Percentiles rank a stretch among this genome's conserved stretches.
Conservation (phyloP, 306 rosid species). For the Cotoneaster glaucophyllus region DNA sequence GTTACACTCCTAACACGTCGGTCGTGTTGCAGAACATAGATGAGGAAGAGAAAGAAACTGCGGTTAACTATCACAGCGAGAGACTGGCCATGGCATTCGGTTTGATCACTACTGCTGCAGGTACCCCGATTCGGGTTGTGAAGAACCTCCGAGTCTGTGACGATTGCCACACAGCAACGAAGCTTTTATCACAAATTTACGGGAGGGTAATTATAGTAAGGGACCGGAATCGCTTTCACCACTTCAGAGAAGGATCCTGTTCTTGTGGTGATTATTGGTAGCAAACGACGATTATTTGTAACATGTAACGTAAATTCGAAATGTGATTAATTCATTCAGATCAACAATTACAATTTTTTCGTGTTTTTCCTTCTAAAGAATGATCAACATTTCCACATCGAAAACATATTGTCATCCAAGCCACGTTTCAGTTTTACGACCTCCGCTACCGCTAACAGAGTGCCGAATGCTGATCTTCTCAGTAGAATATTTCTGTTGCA, state of each 20-base stretch:
- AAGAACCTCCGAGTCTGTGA: constrained; percentile 64
- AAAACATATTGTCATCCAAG: constrained; percentile 50
- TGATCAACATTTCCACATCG: neutral
- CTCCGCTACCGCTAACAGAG: constrained; percentile 82
- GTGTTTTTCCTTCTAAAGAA: neutral
- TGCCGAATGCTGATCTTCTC: constrained; percentile 93
- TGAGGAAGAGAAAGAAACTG: constrained; percentile 52
- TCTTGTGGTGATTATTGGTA: constrained; percentile 55
- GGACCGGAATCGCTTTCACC: constrained; percentile 68
- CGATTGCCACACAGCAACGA: constrained; percentile 60
- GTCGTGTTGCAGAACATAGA: constrained; percentile 41
- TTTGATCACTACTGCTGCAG: constrained; percentile 42
- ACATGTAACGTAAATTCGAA: neutral
- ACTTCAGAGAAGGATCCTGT: constrained; percentile 52
- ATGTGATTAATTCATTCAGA: neutral
- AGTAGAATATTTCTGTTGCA: constrained; percentile 68
- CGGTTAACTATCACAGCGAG: constrained; percentile 52
- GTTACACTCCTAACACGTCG: constrained; percentile 44
- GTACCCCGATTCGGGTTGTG: constrained; percentile 44
- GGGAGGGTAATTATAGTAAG: constrained; percentile 50
- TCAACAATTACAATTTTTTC: neutral
- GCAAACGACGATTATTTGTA: neutral
- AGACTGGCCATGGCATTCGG: constrained; percentile 74
- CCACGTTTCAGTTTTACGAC: constrained; percentile 84
- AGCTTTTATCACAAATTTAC: constrained; percentile 53